Evolutionary conservation across 1,284 basidiomycete genomes (phyloP), one percentile per base, ranked within the genome.

Genomic region (Termitomyces sp.): DNA sequence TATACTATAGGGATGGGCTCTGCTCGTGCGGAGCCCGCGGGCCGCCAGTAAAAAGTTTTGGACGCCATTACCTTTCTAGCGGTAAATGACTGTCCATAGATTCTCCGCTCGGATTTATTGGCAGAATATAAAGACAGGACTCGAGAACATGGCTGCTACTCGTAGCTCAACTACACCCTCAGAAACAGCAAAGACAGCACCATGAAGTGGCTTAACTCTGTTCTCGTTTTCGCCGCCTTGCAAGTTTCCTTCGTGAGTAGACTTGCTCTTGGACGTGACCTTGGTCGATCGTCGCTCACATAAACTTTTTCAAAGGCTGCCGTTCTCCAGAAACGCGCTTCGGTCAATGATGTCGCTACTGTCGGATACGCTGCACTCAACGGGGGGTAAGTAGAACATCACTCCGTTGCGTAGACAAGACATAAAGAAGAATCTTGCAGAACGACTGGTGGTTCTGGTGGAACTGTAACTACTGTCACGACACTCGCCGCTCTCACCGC

Each of bases 381-480:
- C 55, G 71, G 72, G 54, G 72, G 72, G 72, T 71, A 48, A 46
- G 69, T 55, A 7, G n/a, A 21, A 1, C 43, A 21, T 16, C 39
- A 19, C 34, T 24, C n/a, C 14, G 13, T 24, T 14, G 1, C 14
- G 11, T 8, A 3, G 8, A 5, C 11, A 19, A 38, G 7, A 44
- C 8, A 18, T 41, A 49, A 28, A 35, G 10, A 9, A 18, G 41
- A 46, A 47, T 18, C 31, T 42, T 35, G 26, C 47, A 75, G 75
- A 33, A 77, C 75, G 0, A 66, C 69, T 37, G 75, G 75, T 16
- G 76, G 75, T 24, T 70, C 68, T 44, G 74, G 75, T 28, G 74
- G 74, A 13, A 57, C 74, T 8, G 63, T 64, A n/a, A 73, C 70
- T 24, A 76, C 71, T 11, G 77, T 79, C 30, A 67, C 71, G 30